Base-by-base conservation (phyloP, 768 basidiomycete species). In the Serendipita sp. region DNA sequence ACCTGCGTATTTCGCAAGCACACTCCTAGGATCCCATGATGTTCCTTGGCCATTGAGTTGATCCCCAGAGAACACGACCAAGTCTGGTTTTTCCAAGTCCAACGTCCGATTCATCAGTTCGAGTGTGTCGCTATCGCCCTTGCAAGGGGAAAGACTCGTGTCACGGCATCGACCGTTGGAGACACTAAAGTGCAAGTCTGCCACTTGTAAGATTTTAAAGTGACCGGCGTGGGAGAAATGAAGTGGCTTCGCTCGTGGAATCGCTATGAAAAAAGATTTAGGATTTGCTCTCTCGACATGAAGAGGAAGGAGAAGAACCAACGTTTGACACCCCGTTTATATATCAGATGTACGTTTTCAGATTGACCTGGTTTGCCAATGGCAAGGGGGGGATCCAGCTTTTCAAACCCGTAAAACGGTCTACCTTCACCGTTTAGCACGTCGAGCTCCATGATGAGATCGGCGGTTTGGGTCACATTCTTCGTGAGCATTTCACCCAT, bases 51-150 rank as follows among this genome's bases (percentile, higher is more conserved):
- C 94, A 68, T 95, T 96, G 30, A 96, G 79, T 73, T 94, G 91
- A 73, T 98, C 95, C 0, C 95, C 95, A 0, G 82, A 85, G 70
- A 98, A 93, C 5, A 99, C 86, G 56, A 97, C 87, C 10, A 99
- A 73, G 71, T 94, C 91, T 0, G 95, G 95, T 69, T 88, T 85
- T 75, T 95, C 91, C 13, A 76, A 73, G 62, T 90, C 88, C 28
- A 99, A 80, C 23, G 84, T 79, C 44, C 75, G 80, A 4, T 78
- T 81, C 46, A 99, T 75, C 60, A 97, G 81, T 2, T 83, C 78
- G n/a, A 78, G 79, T 0, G 92, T 92, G 67, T 88, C 79, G 67
- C 85, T 83, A 72, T 98, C 95, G 2, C 91, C 88, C 44, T 78
- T 77, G 64, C 83, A 81, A 8, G 85, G 77, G 28, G 74, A 44